Base-by-base conservation (phyloP, 2,329 filamentous ascomycete genomes). In the Hymenoscyphus repandus region DNA sequence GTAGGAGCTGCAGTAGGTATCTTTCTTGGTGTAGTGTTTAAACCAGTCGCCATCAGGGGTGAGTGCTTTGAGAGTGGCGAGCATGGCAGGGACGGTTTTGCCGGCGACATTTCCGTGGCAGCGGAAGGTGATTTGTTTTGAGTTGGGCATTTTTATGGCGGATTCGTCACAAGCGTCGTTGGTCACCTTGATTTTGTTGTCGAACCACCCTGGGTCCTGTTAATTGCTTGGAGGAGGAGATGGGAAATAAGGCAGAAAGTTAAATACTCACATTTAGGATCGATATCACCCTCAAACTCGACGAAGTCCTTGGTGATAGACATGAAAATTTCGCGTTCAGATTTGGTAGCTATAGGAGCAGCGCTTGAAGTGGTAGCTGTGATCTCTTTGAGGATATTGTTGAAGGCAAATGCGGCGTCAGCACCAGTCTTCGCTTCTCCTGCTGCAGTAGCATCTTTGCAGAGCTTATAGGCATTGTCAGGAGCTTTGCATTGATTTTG, bases 1-100 rank as follows among this genome's bases (percentile, higher is more conserved):
- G n/a, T 32, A 45, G 27, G 22, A 31, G n/a, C 7, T n/a, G 18
- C 42, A 45, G 13, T 45, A 33, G 3, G 42, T 45, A 7, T 32
- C 22, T 45, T 45, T 45, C 30, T 45, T 45, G 9, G 22, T 33
- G 42, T 45, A 45, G 42, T 33, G 42, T 10, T 45, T 45, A 13
- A 33, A 18, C 22, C 22, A 45, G 11, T 45, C 30, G 13, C 13
- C 22, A 15, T 30, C n/a, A 7, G 22, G 22, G 4, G 22, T 27
- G 22, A 41, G 39, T 5, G 17, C 39, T 9, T 41, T 41, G 39
- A 41, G 39, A 6, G 39, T 11, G n/a, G 17, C 39, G n/a, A 7
- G 17, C 39, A 41, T 41, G 13, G 17, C 39, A 17, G 39, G 15
- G 15, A 41, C 39, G 18, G 39, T 41, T 22, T 41, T 18, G 7